Evolutionary conservation across 805 yeast species (phyloP), one percentile per base, ranked within the genome.

Genomic region (baker's yeast (Saccharomyces cerevisiae)): DNA sequence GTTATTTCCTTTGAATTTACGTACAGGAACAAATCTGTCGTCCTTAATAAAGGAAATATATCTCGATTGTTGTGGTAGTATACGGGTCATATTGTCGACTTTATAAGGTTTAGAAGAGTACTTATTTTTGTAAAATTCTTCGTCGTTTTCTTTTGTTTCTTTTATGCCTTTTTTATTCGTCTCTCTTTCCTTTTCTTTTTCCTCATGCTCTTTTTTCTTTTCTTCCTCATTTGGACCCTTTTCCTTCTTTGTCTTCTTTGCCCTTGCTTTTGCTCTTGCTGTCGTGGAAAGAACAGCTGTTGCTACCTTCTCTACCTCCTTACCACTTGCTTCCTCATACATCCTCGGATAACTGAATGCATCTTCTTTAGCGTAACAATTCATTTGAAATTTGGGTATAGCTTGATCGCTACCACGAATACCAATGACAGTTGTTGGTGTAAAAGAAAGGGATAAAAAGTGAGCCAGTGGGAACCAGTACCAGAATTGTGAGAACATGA

Each of bases 381-480:
- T 82, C 56, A 94, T 75, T 48, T 83, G 81, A 66, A 94, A 84
- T 66, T 87, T 81, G 30, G 99, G 98, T 57, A 89, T 85, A 69
- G 85, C 85, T 70, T 92, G 79, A 70, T 91, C 96, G 57, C 81
- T 85, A 28, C 70, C 64, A 54, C 84, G 83, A 11, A 94, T 87
- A 59, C 96, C 97, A 61, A 89, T 83, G 22, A 92, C 80, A 6
- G 95, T 82, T 1, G 98, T 94, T 52, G 99, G 97, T 8, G 94
- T 81, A 73, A 91, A 91, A 36, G 97, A 89, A 61, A 94, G 79
- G 21, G 95, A 84, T 64, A 94, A 75, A 75, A 94, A 94, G 72
- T 94, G 98, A 1, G 97, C 82, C 55, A 91, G 79, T 56, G 99
- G 99, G 82, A 85, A 94, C 99, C 99, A 94, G 73, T 90, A 89